These are phyloP conservation scores for Yamadazyma akitaensis DNA, from an alignment of 805 yeast species.

Conservation along the genomic window DNA sequence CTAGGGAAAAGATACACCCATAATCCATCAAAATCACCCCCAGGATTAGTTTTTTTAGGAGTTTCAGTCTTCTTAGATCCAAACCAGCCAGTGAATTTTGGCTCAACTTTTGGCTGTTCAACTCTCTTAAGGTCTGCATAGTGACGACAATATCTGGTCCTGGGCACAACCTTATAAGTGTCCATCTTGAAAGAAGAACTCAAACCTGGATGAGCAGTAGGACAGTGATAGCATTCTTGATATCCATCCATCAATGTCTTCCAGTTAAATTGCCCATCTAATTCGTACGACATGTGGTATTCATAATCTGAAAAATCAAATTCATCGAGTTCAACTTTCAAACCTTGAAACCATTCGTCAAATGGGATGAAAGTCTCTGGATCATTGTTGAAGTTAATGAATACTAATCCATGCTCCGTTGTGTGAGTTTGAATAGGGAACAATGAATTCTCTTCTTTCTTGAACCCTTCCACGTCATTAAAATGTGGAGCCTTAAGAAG, in stretches of 20 bases:
- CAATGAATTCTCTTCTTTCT: constrained; percentile 52
- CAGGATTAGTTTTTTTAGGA: constrained; percentile 45
- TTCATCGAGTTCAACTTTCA: constrained; percentile 51
- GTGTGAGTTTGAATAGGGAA: constrained; percentile 53
- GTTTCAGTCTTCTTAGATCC: constrained; percentile 32
- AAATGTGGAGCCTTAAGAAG: constrained; percentile 62
- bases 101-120: constrained; percentile 30
- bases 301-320: constrained; percentile 60
- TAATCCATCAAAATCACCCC: constrained; percentile 60
- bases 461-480: constrained; percentile 56
- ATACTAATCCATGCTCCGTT: constrained; percentile 55
- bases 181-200: constrained; percentile 57
- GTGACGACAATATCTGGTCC: constrained; percentile 57
- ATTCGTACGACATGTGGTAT: constrained; percentile 61
- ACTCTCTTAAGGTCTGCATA: constrained; percentile 47
- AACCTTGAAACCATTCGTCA: constrained; percentile 51
- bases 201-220: constrained; percentile 64
- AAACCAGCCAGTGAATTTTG: constrained; percentile 43
- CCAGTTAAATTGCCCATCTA: constrained; percentile 65
- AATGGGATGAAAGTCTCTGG: constrained; percentile 44
- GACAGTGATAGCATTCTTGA: constrained; percentile 67
- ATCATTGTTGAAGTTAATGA: constrained; percentile 49
- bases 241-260: constrained; percentile 66
- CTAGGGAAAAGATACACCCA: constrained; percentile 63
- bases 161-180: constrained; percentile 63